Conservation (phyloP, 1,284 basidiomycete species). For the Cystobasidium pallidum region DNA sequence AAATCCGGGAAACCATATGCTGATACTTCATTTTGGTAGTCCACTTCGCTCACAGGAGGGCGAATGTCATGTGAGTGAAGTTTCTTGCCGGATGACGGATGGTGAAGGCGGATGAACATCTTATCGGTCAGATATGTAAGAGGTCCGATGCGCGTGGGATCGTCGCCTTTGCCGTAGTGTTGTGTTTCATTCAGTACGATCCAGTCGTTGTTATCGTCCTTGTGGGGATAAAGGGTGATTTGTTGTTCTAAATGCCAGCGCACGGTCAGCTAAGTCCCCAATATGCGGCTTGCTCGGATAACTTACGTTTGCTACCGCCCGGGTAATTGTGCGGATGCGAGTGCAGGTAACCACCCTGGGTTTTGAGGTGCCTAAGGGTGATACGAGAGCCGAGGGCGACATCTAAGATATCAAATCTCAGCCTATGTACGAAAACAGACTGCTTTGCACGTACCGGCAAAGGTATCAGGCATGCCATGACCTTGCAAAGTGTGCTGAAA, state of each 20-base stretch:
- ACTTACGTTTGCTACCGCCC: slow-evolving; percentile 56
- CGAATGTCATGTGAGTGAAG: slow-evolving; percentile 94
- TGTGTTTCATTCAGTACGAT: slow-evolving; percentile 66
- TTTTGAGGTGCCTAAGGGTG: slow-evolving; percentile 86
- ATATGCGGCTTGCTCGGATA: slow-evolving; percentile 53
- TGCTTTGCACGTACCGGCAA: slow-evolving; percentile 65
- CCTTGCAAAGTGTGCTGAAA: slow-evolving; percentile 97
- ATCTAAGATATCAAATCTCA: slow-evolving; percentile 62
- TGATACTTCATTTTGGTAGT: slow-evolving; percentile 98
- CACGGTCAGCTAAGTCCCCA: slow-evolving; percentile 67
- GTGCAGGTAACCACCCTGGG: slow-evolving; percentile 96
- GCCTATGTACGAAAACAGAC: background rate
- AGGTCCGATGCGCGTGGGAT: slow-evolving; percentile 57
- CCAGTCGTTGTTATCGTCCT: slow-evolving; percentile 91
- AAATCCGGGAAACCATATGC: slow-evolving; percentile 89
- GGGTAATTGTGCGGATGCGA: slow-evolving; percentile 91
- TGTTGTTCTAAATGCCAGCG: slow-evolving; percentile 78
- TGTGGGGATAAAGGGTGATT: slow-evolving; percentile 94
- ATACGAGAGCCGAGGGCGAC: slow-evolving; percentile 83
- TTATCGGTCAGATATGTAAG: slow-evolving; percentile 70
- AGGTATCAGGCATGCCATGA: slow-evolving; percentile 88
- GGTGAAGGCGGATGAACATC: slow-evolving; percentile 79
- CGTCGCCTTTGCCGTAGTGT: slow-evolving; percentile 64
- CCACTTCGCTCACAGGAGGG: slow-evolving; percentile 94
- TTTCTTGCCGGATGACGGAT: slow-evolving; percentile 77